phyloP scores from a whole-genome alignment of 2,329 filamentous ascomycete genomes.

The Calonectria fujianensis region DNA sequence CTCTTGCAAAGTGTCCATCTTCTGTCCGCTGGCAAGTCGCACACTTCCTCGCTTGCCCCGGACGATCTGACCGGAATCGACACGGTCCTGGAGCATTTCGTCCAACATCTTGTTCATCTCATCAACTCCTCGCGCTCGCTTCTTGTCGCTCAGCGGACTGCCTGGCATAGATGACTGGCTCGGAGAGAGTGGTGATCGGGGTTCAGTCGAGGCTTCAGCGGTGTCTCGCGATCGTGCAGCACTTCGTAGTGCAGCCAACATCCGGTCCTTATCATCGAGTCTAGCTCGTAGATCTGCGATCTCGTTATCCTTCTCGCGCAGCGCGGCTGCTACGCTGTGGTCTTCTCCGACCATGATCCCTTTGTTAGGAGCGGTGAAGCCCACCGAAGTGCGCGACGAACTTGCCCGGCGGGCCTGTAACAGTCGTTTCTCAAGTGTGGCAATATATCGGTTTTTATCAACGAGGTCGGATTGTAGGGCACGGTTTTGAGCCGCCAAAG shows the following conservation, averaged over 20 bases:
- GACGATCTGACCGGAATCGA: conserved; percentile 84
- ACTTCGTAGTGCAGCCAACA: conserved; percentile 90
- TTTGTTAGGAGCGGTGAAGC: conserved; percentile 77
- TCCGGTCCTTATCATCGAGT: conserved; percentile 95
- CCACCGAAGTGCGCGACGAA: conserved; percentile 89
- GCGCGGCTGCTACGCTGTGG: conserved; percentile 80
- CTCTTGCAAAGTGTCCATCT: conserved; percentile 61
- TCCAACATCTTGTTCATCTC: conserved; percentile 96
- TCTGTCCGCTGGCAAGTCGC: conserved; percentile 71
- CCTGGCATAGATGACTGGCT: conserved; percentile 38
- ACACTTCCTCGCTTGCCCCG: conserved; percentile 81
- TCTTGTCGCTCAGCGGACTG: conserved; percentile 61
- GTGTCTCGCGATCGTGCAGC: conserved; percentile 90
- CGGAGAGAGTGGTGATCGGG: conserved; percentile 55
- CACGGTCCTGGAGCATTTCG: conserved; percentile 95
- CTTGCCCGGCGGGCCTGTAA: conserved; percentile 93
- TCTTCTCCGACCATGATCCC: conserved; percentile 85
- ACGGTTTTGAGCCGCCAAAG: conserved; percentile 87
- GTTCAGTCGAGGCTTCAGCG: conserved; percentile 74
- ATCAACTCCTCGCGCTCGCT: conserved; percentile 83
- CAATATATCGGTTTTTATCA: conserved; percentile 98
- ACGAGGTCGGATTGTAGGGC: conserved; percentile 95
- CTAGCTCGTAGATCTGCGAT: conserved; percentile 92
- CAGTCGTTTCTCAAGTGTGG: conserved; percentile 92
- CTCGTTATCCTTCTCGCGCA: conserved; percentile 94